Evolutionary conservation across 2,329 filamentous ascomycete genomes (phyloP).

Genomic region (Amphichorda felina): DNA sequence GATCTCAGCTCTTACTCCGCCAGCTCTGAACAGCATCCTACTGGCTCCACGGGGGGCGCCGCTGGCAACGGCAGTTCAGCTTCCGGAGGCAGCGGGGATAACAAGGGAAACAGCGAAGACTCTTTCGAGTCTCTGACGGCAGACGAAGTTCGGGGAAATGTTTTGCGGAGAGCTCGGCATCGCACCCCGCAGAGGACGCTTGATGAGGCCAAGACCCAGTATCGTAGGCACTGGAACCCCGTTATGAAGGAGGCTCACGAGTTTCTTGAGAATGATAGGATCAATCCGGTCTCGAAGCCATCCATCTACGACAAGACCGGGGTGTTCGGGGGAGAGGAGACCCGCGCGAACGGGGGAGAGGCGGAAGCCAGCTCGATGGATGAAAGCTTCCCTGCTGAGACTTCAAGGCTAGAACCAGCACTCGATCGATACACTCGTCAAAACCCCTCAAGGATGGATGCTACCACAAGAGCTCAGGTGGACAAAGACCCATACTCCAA

Average conservation of each 20-base stretch:
- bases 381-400: slow-evolving; percentile 23
- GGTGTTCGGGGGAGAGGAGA: background rate
- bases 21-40: slow-evolving; percentile 1
- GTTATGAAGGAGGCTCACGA: slow-evolving; percentile 4
- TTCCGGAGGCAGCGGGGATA: background rate
- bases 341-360: slow-evolving; percentile 9
- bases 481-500: slow-evolving; percentile 28
- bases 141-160: slow-evolving; percentile 17
- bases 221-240: background rate
- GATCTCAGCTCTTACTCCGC: slow-evolving; percentile 16
- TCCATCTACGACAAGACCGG: too few relatives aligned
- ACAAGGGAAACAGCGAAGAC: slow-evolving; percentile 1
- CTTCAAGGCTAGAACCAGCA: slow-evolving; percentile 14
- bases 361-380: slow-evolving; percentile 25
- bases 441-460: slow-evolving; percentile 2
- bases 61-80: background rate
- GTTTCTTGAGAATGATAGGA: background rate
- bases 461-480: slow-evolving; percentile 1
- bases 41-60: background rate
- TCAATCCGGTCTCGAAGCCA: too few relatives aligned
- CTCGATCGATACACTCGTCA: slow-evolving; percentile 12
- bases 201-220: slow-evolving; percentile 3
- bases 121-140: slow-evolving; percentile 13
- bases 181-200: slow-evolving; percentile 7
- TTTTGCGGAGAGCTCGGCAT: slow-evolving; percentile 14